A percentile compares a stretch with the other conserved stretches of the same genome.
phyloP scores from a whole-genome alignment of 495 filamentous ascomycete genomes.

The Talaromyces thailandensis region DNA sequence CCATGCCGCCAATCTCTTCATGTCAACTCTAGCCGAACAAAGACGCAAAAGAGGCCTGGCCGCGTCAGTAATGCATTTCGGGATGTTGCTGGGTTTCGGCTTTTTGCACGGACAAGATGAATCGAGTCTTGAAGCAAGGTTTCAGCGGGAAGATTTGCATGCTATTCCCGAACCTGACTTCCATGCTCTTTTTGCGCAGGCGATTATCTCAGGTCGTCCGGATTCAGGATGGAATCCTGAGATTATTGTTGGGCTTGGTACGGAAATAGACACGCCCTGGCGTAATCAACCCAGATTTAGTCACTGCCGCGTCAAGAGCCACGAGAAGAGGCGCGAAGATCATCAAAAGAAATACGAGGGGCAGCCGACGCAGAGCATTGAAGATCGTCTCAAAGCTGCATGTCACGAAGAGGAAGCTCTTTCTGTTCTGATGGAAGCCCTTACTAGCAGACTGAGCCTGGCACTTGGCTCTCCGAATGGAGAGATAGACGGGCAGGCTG shows the following conservation, averaged over 20 bases:
- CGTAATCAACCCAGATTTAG: background rate
- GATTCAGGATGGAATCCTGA: slow-evolving; percentile 22
- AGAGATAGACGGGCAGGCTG: background rate
- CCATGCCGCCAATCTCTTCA: slow-evolving; percentile 45
- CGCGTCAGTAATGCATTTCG: slow-evolving; percentile 39
- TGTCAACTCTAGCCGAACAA: slow-evolving; percentile 20
- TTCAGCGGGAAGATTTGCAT: slow-evolving; percentile 1
- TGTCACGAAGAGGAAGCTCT: background rate
- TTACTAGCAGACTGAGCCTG: background rate
- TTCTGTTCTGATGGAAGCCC: background rate
- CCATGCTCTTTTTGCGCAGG: slow-evolving; percentile 39
- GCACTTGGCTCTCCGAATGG: background rate
- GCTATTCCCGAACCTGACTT: slow-evolving; percentile 18
- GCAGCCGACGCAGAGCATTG: background rate
- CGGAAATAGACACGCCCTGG: background rate
- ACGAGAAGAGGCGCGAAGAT: background rate
- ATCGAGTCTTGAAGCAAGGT: background rate
- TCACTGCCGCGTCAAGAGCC: background rate
- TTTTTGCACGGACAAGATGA: slow-evolving; percentile 19
- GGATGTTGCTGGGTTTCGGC: slow-evolving; percentile 28
- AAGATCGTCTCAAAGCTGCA: background rate
- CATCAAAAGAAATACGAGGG: background rate
- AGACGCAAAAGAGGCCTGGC: slow-evolving; percentile 17
- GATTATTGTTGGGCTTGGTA: slow-evolving; percentile 14
- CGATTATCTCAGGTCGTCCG: slow-evolving; percentile 30